phyloP scores from a whole-genome alignment of 257 asterid genomes.

The Rubia yunnanensis region DNA sequence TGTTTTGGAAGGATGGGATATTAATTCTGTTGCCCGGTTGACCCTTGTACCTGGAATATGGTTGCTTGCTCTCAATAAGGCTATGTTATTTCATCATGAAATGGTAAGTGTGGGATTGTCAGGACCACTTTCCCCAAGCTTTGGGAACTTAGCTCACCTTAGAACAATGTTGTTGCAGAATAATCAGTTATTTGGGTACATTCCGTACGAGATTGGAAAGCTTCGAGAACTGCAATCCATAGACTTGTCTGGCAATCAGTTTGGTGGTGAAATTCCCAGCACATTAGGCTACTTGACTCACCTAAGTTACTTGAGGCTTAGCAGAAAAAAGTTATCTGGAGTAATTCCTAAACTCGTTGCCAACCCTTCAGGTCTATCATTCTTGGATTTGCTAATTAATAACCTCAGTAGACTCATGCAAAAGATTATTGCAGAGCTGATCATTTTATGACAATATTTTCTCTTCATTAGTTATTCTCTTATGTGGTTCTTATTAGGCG shows the following conservation, averaged over 20 bases:
- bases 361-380: constrained; percentile 69
- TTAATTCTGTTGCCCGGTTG: constrained; percentile 90
- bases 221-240: constrained; percentile 64
- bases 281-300: constrained; percentile 50
- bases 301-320: constrained; percentile 71
- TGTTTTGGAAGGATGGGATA: constrained; percentile 93
- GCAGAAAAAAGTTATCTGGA: constrained; percentile 76
- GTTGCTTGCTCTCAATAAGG: constrained; percentile 77
- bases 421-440: no score
- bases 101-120: constrained; percentile 74
- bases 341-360: constrained; percentile 65
- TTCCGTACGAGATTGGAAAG: constrained; percentile 74
- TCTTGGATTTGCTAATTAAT: no score
- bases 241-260: constrained; percentile 76
- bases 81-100: constrained; percentile 77
- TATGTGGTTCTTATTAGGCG: no score
- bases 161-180: constrained; percentile 72
- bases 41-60: constrained; percentile 99
- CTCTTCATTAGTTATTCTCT: no score
- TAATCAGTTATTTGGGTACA: constrained; percentile 50
- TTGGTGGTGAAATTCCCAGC: constrained; percentile 67
- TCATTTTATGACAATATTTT: no score
- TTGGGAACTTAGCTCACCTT: constrained; percentile 75
- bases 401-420: no score
- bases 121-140: constrained; percentile 68